Evolutionary conservation across 352 stramenopile genomes (phyloP), one percentile per base, ranked within the genome.

Genomic region (Phytopythium cucurbitacearum): DNA sequence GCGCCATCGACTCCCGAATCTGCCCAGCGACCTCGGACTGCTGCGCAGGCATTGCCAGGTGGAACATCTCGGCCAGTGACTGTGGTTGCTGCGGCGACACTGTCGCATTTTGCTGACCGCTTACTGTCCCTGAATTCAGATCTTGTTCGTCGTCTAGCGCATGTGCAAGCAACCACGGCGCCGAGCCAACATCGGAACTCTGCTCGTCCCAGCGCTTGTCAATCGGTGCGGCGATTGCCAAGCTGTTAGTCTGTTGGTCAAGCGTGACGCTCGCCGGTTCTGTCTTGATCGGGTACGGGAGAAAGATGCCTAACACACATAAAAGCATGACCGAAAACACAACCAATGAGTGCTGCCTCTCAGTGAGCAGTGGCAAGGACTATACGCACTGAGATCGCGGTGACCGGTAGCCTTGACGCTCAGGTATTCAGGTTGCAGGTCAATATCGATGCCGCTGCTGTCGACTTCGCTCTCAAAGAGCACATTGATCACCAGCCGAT

Each of bases 31-130:
- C 21, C 21, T 28, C 21, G 21, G 21, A 48, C 41, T 9, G 21
- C 21, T 28, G 21, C 21, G 2, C 21, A 28, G 51, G 57, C 32
- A 69, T 67, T 15, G 57, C 60, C 10, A 91, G 61, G 38, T 91
- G 76, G 40, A 89, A 92, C 69, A 86, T 81, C 36, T 91, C 82
- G 0, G 69, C 61, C 35, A 92, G 56, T 13, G 82, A 87, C 49
- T 76, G 80, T 12, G 75, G 56, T 7, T 65, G 44, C 15, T 54
- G 44, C 7, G 9, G 7, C 45, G 59, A 33, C 4, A 7, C 13
- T 35, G 11, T 43, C n/a, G 33, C 6, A 2, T 3, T 21, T 32
- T 43, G 51, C 15, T 21, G 11, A 44, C 21, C 21, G 21, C 21
- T 28, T 28, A 5, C 40, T 44, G 12, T 44, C 40, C 21, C 7